Base-by-base conservation (phyloP, 768 basidiomycete genomes). In the Rhodocollybia butyracea region DNA sequence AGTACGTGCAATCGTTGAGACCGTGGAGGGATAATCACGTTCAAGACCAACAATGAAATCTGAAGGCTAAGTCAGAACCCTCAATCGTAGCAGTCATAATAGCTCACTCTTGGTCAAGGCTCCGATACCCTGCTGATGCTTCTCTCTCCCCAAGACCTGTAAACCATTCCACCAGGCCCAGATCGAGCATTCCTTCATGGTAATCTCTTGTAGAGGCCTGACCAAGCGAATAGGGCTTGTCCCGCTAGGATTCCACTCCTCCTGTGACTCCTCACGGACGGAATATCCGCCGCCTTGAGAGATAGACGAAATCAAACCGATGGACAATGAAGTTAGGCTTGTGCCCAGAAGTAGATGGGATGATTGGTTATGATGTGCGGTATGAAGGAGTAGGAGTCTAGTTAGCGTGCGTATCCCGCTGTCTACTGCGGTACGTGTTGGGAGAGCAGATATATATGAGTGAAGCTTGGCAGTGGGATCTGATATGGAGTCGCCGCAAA, bases 11-110 rank as follows among this genome's bases (percentile, higher is more conserved):
- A 94, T 88, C 0, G 91, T 84, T 7, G 89, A 91, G 11, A 93
- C 91, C 0, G 91, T 94, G 0, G 91, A 90, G 3, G 91, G 91
- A 66, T 88, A 94, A 66, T 92, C 85, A 48, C 78, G 82, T 68
- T 94, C 91, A 27, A 94, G 65, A 2, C 89, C 86, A 19, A 87
- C 69, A 55, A 94, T 89, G 61, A 93, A 94, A 65, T 86, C 91
- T 91, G 54, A 11, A 11, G 34, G 46, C 36, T 15, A 52, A 17
- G 27, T 21, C 21, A 48, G 45, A 11, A 31, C 15, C 27, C 29
- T 19, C 21, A 21, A 7, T 42, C 19, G 43, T 24, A 42, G 10
- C 24, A 29, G 36, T 54, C n/a, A 43, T 31, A 12, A 19, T 46
- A 19, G 26, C 54, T n/a, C 61, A 88, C 90, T 83, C 78, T 85